These are phyloP conservation scores for Cystoderma amianthinum DNA, from an alignment of 768 basidiomycete genomes.

Conservation along the genomic window DNA sequence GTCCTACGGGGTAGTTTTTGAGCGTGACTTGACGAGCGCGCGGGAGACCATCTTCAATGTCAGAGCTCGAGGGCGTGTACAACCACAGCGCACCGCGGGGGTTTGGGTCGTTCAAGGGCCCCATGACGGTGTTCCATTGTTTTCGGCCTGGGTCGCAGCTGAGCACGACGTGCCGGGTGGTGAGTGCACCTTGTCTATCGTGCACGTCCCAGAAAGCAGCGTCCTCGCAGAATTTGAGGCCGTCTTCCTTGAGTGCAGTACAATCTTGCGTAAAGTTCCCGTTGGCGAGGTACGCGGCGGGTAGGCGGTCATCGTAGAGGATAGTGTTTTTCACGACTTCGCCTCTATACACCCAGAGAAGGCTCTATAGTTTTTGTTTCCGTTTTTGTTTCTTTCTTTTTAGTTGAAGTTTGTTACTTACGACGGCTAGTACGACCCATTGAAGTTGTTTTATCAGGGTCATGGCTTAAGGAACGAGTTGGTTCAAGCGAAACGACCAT, in stretches of 20 bases:
- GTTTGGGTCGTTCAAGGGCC: slow-evolving; percentile 52
- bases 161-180: slow-evolving; percentile 37
- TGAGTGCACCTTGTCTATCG: slow-evolving; percentile 26
- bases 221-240: slow-evolving; percentile 57
- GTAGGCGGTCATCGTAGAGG: slow-evolving; percentile 33
- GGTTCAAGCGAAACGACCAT: no score
- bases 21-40: slow-evolving; percentile 34
- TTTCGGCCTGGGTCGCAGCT: slow-evolving; percentile 51
- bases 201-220: slow-evolving; percentile 57
- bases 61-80: slow-evolving; percentile 22
- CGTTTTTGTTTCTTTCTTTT: no score
- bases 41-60: neutral
- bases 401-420: no score
- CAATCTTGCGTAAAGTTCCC: slow-evolving; percentile 46
- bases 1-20: slow-evolving; percentile 42
- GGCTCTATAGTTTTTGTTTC: no score
- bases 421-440: slow-evolving; percentile 6
- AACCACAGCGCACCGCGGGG: slow-evolving; percentile 61
- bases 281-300: slow-evolving; percentile 41
- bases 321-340: slow-evolving; percentile 32
- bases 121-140: slow-evolving; percentile 76
- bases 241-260: slow-evolving; percentile 27
- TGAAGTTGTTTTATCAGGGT: slow-evolving; percentile 25
- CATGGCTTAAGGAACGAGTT: neutral
- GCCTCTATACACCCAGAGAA: slow-evolving; percentile 38